phyloP scores from a whole-genome alignment of 2,329 filamentous ascomycete genomes.

The Fusarium brachygibbosum region DNA sequence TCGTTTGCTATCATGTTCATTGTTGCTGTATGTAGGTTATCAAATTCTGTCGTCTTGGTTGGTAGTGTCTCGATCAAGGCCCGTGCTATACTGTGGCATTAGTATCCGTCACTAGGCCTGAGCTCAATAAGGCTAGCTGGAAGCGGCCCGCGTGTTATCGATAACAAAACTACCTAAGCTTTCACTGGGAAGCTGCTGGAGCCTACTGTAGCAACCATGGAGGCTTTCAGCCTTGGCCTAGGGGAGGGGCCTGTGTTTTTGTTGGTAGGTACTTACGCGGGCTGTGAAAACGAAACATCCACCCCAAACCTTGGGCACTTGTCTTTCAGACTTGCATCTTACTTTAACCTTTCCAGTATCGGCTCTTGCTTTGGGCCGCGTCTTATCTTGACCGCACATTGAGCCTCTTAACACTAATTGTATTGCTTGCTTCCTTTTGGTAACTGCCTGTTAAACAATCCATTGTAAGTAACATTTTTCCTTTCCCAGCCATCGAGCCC shows the following conservation, averaged over 20 bases:
- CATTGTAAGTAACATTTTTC: background rate
- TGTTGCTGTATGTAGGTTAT: background rate
- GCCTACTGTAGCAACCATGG: constrained; percentile 6
- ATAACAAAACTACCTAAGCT: constrained; percentile 19
- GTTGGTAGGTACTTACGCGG: background rate
- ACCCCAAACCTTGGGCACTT: constrained; percentile 4
- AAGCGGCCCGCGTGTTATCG: no score
- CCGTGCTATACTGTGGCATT: constrained; percentile 5
- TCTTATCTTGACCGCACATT: constrained; percentile 37
- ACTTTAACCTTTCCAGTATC: constrained; percentile 22
- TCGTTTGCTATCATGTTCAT: background rate
- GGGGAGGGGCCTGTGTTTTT: constrained; percentile 9
- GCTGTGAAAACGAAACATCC: no score
- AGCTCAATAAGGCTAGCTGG: no score
- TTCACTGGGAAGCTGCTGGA: background rate
- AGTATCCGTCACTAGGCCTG: background rate
- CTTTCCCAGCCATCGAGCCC: constrained; percentile 54
- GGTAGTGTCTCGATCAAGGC: background rate
- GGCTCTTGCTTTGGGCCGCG: no score
- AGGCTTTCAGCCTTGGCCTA: constrained; percentile 29
- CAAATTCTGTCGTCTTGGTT: constrained; percentile 2
- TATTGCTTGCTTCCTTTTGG: no score
- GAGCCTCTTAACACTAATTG: background rate
- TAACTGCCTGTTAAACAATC: no score
- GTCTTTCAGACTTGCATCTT: constrained; percentile 12